Evolutionary conservation across 305 asterid genomes (phyloP).

Genomic region (Fraxinus paxiana): DNA sequence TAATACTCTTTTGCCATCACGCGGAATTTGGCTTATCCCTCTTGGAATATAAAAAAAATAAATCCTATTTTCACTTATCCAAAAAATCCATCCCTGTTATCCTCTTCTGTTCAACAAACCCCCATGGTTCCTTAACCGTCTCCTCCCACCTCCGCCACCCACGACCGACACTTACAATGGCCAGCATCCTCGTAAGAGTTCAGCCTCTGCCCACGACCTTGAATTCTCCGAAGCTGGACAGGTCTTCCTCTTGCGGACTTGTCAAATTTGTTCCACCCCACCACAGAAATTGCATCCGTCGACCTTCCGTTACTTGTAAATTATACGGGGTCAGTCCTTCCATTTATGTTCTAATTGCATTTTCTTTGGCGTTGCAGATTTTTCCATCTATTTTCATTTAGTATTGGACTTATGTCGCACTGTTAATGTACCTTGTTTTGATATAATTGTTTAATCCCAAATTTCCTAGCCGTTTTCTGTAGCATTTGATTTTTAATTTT

Average conservation of each 20-base stretch:
- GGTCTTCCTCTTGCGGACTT: not conserved
- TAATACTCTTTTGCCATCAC: too few relatives aligned
- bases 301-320: conserved; percentile 27
- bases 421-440: not conserved
- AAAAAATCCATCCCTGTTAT: not conserved
- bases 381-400: not conserved
- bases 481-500: not conserved
- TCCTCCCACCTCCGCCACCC: not conserved
- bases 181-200: conserved; percentile 18
- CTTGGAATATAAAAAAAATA: too few relatives aligned
- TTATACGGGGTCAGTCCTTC: conserved; percentile 28
- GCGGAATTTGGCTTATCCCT: too few relatives aligned
- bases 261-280: not conserved
- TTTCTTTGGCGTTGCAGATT: not conserved
- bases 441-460: not conserved
- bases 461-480: not conserved
- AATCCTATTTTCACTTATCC: not conserved
- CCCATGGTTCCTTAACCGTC: not conserved
- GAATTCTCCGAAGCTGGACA: conserved; percentile 17
- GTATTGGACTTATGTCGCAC: not conserved
- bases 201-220: conserved; percentile 27
- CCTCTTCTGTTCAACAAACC: not conserved
- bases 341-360: not conserved
- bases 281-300: conserved; percentile 15
- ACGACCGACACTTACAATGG: conserved; percentile 11